These are phyloP conservation scores for Lactarius sanguifluus DNA, from an alignment of 768 basidiomycete species.

Conservation along the genomic window DNA sequence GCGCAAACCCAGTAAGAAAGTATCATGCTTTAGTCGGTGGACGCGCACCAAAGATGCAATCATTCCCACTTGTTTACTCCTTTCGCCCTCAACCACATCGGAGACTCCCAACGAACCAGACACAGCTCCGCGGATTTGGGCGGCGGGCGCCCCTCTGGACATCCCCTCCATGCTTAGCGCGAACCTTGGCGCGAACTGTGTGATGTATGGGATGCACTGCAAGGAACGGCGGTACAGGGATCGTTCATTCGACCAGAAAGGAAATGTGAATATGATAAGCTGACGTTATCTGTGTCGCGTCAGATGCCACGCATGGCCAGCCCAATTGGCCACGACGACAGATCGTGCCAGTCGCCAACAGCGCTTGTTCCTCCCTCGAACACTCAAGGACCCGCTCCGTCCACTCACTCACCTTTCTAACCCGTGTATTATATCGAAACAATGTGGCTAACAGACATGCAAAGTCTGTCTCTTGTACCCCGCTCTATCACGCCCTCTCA, in stretches of 20 bases:
- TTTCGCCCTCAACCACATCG: too few relatives aligned
- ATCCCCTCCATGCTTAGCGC: too few relatives aligned
- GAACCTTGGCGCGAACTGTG: too few relatives aligned
- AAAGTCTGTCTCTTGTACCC: slow-evolving; percentile 46
- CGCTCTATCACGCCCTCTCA: not conserved
- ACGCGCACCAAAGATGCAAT: not conserved
- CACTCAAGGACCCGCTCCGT: not conserved
- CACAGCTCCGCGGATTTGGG: too few relatives aligned
- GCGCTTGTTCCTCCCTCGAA: not conserved
- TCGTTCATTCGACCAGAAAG: not conserved
- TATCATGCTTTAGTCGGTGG: not conserved
- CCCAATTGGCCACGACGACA: too few relatives aligned
- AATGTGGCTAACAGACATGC: slow-evolving; percentile 66
- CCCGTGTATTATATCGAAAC: slow-evolving; percentile 29
- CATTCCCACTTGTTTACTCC: too few relatives aligned
- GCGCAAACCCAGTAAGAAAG: not conserved
- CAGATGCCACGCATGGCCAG: not conserved
- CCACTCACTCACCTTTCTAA: not conserved
- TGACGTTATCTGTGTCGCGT: not conserved
- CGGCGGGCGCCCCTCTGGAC: too few relatives aligned
- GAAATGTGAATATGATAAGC: not conserved
- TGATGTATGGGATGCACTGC: too few relatives aligned
- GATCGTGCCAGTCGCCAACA: too few relatives aligned
- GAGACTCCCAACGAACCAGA: too few relatives aligned
- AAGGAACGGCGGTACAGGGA: too few relatives aligned